Evolutionary conservation across 768 basidiomycete genomes (phyloP), one percentile per base, ranked within the genome.

Genomic region (Lenzites betulinus): DNA sequence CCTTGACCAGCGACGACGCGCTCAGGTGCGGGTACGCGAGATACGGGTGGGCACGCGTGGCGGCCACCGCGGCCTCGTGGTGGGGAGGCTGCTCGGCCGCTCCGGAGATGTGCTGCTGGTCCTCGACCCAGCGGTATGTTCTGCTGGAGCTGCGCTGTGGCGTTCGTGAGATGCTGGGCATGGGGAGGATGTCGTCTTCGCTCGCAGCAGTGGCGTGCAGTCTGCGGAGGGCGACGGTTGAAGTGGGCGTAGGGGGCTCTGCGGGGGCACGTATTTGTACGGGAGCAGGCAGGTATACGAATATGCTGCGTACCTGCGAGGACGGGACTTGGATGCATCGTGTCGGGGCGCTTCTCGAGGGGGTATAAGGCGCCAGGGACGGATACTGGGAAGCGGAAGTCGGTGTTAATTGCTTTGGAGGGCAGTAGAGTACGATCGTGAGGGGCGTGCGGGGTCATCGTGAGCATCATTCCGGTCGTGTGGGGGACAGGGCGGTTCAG

Each of bases 81-180:
- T 71, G 60, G 11, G 62, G 58, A 59, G 66, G 64, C 28, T 64
- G 51, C 38, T 64, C 51, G 38, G 62, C 46, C 46, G 66, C 60
- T n/a, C 64, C 51, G 11, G 67, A 60, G 38, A 64, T 68, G 25
- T 66, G 51, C 54, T 74, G 76, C 53, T 79, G 75, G 22, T 81
- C 80, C 2, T 67, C 70, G 18, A 82, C 72, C 80, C 80, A 81
- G n/a, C 69, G 75, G 38, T 78, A 76, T 41, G 80, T 65, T 52
- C 70, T 78, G 62, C 75, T 77, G 16, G 77, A 73, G 38, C 75
- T 74, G 20, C 74, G 76, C 18, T 70, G 72, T 61, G 76, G 59
- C 15, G 64, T 57, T 8, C 59, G 48, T 33, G 65, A 39, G 20
- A 51, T 36, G 25, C 47, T 44, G 30, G 62, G 57, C 67, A 59